Base-by-base conservation (phyloP, 148 eudicot genomes). In the Diospyros lotus region DNA sequence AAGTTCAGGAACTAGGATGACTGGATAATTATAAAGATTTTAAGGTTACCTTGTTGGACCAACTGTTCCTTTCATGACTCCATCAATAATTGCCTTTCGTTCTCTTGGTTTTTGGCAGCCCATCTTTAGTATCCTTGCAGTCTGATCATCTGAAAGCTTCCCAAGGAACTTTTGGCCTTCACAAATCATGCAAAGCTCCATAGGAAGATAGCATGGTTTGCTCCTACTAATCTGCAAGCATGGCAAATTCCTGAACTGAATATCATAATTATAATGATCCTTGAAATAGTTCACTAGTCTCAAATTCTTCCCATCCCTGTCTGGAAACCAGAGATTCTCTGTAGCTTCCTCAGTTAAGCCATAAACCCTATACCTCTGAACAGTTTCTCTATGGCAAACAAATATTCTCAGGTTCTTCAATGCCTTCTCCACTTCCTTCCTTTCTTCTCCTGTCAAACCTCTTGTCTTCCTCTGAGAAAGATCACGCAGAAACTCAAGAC, bases 121-220 rank as follows among this genome's bases (percentile, higher is more conserved):
- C 96, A 94, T 92, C 68, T 92, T 89, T 68, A 94, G 79, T n/a
- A 94, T 85, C 76, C 80, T 89, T 0, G 87, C 89, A 1, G 96
- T 94, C 75, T 94, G 98, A 79, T 94, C 98, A 83, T 94, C 98
- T 1, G 93, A 87, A 69, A 94, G 90, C 82, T 92, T 92, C 42
- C 98, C 97, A 53, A 90, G 89, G 78, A 92, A 94, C 84, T 90
- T 94, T 77, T 94, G 98, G 18, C 98, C 98, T 75, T 94, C 98
- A 76, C 98, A 92, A 69, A 94, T 88, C 77, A 89, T 76, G 78
- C 98, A 94, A 84, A 94, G 95, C 80, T 94, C 98, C 97, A 94
- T 91, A 2, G 98, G 98, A 74, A 94, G 87, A 75, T 91, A 92
- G 73, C 98, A 94, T 10, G 97, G 89, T 46, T 83, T 90, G 73